phyloP scores from a whole-genome alignment of 805 yeast species.

The Candida wancherniae region DNA sequence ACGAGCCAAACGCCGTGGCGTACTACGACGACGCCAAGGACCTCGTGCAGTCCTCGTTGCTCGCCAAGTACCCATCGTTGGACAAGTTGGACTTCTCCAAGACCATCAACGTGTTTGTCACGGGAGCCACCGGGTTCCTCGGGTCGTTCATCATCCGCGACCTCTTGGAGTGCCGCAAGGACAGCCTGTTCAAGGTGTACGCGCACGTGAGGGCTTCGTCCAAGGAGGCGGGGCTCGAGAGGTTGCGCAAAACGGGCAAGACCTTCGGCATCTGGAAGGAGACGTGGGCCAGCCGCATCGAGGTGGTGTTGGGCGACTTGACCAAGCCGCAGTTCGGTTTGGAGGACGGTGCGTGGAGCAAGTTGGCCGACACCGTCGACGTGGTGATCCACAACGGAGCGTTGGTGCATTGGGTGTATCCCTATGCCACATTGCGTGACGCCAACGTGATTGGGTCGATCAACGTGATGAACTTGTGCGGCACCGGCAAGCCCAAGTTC shows the following conservation, averaged over 20 bases:
- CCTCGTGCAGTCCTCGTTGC: conserved; percentile 38
- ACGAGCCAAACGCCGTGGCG: conserved; percentile 5
- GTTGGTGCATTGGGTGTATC: conserved; percentile 97
- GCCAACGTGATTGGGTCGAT: conserved; percentile 89
- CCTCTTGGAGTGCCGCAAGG: conserved; percentile 51
- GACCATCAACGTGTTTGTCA: conserved; percentile 64
- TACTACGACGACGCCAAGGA: conserved; percentile 74
- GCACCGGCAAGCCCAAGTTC: conserved; percentile 75
- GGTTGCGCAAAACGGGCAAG: conserved; percentile 69
- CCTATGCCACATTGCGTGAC: conserved; percentile 83
- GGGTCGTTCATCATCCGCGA: conserved; percentile 87
- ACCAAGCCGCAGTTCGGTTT: conserved; percentile 71
- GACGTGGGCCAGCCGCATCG: conserved; percentile 50
- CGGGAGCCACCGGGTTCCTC: conserved; percentile 95
- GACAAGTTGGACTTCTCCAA: conserved; percentile 29
- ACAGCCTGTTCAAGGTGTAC: conserved; percentile 51
- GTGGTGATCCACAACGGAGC: conserved; percentile 95
- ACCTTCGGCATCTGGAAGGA: conserved; percentile 82
- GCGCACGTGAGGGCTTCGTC: conserved; percentile 90
- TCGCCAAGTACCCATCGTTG: conserved; percentile 43
- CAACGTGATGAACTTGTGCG: conserved; percentile 74
- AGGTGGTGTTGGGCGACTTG: conserved; percentile 79
- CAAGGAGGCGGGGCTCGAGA: conserved; percentile 63
- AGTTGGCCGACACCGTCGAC: conserved; percentile 60
- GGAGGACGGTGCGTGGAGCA: conserved; percentile 49